Evolutionary conservation across 208 protist genomes (phyloP).

Genomic region (Angomonas desouzai): DNA sequence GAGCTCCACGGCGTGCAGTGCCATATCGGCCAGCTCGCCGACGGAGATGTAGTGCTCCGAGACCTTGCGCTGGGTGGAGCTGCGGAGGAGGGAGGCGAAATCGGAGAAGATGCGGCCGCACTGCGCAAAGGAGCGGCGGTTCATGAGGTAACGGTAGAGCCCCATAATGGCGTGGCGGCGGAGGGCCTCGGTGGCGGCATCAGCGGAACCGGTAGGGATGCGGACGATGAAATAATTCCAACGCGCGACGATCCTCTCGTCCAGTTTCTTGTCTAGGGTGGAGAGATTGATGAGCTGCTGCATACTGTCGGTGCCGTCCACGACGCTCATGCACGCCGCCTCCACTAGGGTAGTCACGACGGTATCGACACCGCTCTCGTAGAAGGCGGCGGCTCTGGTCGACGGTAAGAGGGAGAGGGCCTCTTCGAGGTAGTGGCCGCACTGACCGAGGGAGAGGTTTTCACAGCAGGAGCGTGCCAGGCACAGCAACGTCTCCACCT

Average conservation of each 20-base stretch:
- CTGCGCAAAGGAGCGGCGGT: slow-evolving; percentile 71
- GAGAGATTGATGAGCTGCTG: slow-evolving; percentile 29
- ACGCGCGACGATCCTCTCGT: slow-evolving; percentile 37
- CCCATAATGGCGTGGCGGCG: slow-evolving; percentile 56
- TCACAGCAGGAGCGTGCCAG: slow-evolving; percentile 37
- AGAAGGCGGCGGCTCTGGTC: slow-evolving; percentile 21
- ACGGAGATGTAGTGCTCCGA: slow-evolving; percentile 31
- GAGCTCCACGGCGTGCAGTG: slow-evolving; percentile 57
- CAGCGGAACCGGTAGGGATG: slow-evolving; percentile 52
- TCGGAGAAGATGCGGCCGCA: slow-evolving; percentile 68
- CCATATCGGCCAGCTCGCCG: slow-evolving; percentile 53
- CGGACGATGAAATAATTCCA: slow-evolving; percentile 68
- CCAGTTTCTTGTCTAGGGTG: slow-evolving; percentile 26
- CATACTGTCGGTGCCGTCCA: slow-evolving; percentile 33
- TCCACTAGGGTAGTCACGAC: slow-evolving; percentile 35
- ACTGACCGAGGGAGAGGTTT: slow-evolving; percentile 31
- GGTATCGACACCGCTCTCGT: slow-evolving; percentile 31
- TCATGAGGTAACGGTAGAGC: slow-evolving; percentile 70
- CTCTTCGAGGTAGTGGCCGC: slow-evolving; percentile 53
- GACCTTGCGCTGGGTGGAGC: slow-evolving; percentile 47
- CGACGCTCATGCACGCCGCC: slow-evolving; percentile 24
- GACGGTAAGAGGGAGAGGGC: slow-evolving; percentile 33
- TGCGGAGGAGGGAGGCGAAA: slow-evolving; percentile 63
- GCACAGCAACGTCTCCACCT: slow-evolving; percentile 49
- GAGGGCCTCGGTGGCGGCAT: slow-evolving; percentile 36